Evolutionary conservation across 2,329 filamentous ascomycete genomes (phyloP).

Genomic region (Stagonosporopsis rhizophila): DNA sequence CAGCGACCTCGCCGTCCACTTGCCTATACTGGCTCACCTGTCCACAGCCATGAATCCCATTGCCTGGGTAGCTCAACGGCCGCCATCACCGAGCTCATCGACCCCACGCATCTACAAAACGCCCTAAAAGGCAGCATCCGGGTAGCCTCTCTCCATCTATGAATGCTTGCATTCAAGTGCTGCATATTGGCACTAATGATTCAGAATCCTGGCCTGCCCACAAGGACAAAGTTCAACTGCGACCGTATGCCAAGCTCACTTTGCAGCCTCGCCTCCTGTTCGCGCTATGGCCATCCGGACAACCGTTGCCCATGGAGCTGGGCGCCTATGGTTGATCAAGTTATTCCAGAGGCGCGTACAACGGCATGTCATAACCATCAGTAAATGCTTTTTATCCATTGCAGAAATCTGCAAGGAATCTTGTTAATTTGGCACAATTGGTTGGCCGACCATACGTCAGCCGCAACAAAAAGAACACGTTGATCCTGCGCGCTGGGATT

Average conservation of each 20-base stretch:
- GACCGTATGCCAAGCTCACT: constrained; percentile 13
- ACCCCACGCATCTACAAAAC: constrained; percentile 16
- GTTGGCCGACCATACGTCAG: constrained; percentile 33
- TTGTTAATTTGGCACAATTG: constrained; percentile 4
- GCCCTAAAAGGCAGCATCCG: constrained; percentile 15
- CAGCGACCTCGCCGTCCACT: constrained; percentile 36
- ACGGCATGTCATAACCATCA: constrained; percentile 26
- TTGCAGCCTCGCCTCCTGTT: constrained; percentile 3
- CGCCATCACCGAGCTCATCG: constrained; percentile 29
- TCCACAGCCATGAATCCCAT: constrained; percentile 15
- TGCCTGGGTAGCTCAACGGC: constrained; percentile 31
- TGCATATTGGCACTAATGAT: constrained; percentile 15
- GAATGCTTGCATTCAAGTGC: background rate
- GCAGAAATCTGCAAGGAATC: background rate
- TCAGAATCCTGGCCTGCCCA: constrained; percentile 7
- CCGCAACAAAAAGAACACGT: constrained; percentile 31
- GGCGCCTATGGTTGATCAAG: background rate
- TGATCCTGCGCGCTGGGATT: constrained; percentile 42
- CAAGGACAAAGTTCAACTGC: constrained; percentile 19
- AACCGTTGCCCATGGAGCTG: constrained; percentile 8
- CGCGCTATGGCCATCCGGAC: background rate
- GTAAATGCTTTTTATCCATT: constrained; percentile 17
- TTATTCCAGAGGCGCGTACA: constrained; percentile 3
- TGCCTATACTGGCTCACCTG: constrained; percentile 18
- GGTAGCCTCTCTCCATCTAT: background rate